Conservation (phyloP, 1,139 yeast species). For the Taiozyma onychis region DNA sequence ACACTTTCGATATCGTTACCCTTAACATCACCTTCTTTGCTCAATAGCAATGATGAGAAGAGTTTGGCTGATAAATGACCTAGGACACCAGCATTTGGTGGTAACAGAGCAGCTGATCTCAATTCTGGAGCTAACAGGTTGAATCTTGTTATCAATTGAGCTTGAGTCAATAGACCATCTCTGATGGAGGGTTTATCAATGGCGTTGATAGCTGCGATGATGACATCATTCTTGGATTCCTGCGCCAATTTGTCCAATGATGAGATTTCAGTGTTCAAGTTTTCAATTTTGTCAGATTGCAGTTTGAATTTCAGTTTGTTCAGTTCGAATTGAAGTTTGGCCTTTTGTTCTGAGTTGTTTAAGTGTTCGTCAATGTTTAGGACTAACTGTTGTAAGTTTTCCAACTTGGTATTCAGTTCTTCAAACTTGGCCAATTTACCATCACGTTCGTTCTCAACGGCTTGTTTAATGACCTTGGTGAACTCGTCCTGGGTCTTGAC, state of each 20-base stretch:
- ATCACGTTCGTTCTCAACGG: slow-evolving; percentile 74
- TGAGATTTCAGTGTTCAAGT: slow-evolving; percentile 40
- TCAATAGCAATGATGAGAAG: slow-evolving; percentile 69
- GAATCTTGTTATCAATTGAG: slow-evolving; percentile 42
- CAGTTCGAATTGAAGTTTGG: slow-evolving; percentile 52
- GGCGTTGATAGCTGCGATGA: slow-evolving; percentile 26
- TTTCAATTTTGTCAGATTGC: slow-evolving; percentile 31
- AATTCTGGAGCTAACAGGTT: slow-evolving; percentile 77
- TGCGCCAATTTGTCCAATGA: slow-evolving; percentile 40
- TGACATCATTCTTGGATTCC: slow-evolving; percentile 37
- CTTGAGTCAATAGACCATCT: slow-evolving; percentile 46
- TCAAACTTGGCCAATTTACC: slow-evolving; percentile 71
- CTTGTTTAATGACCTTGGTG: slow-evolving; percentile 54
- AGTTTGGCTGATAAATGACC: slow-evolving; percentile 81
- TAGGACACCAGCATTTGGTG: slow-evolving; percentile 92
- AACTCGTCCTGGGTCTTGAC: slow-evolving; percentile 69
- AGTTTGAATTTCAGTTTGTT: slow-evolving; percentile 43
- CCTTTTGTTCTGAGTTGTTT: slow-evolving; percentile 47
- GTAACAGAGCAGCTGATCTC: slow-evolving; percentile 81
- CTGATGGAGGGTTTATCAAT: slow-evolving; percentile 45
- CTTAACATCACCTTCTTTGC: slow-evolving; percentile 54
- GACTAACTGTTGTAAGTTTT: slow-evolving; percentile 54
- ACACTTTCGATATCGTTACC: slow-evolving; percentile 88
- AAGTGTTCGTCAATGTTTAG: slow-evolving; percentile 53
- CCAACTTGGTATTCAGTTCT: slow-evolving; percentile 52